Evolutionary conservation across 2,329 filamentous ascomycete genomes (phyloP).

Genomic region (Plectosphaerella sp.): DNA sequence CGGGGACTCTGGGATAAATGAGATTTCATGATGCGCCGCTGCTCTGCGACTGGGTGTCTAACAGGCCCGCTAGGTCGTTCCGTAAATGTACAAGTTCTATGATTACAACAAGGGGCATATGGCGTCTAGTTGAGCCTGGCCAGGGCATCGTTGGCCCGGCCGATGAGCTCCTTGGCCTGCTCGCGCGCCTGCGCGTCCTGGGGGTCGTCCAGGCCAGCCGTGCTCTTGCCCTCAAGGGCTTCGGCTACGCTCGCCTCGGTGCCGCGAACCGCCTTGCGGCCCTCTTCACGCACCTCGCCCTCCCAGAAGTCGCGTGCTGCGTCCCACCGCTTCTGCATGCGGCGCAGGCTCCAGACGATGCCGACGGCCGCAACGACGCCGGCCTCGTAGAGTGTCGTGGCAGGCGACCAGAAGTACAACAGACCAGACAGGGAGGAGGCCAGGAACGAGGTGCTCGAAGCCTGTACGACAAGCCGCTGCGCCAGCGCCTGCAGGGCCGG

Average conservation of each 20-base stretch:
- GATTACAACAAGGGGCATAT: background rate
- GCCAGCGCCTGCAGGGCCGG: slow-evolving; percentile 68
- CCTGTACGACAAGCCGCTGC: slow-evolving; percentile 71
- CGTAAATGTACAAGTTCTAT: background rate
- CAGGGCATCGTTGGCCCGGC: slow-evolving; percentile 45
- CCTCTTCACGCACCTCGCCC: slow-evolving; percentile 62
- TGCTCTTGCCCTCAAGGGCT: slow-evolving; percentile 32
- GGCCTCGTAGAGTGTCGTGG: slow-evolving; percentile 54
- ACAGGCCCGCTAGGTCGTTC: background rate
- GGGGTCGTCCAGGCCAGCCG: slow-evolving; percentile 13
- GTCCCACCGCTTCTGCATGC: slow-evolving; percentile 62
- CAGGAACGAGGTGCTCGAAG: slow-evolving; percentile 66
- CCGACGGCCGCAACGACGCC: slow-evolving; percentile 59
- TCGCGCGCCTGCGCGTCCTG: slow-evolving; percentile 27
- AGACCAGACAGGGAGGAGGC: slow-evolving; percentile 50
- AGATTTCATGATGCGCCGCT: no score
- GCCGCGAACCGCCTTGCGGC: slow-evolving; percentile 55
- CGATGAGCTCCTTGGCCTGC: slow-evolving; percentile 39
- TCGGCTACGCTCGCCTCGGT: slow-evolving; percentile 49
- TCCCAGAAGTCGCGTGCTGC: slow-evolving; percentile 57
- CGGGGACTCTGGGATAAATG: background rate
- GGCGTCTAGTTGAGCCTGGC: slow-evolving; percentile 36
- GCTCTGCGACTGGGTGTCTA: background rate
- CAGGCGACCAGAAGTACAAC: slow-evolving; percentile 51
- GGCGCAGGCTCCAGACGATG: slow-evolving; percentile 52